These are phyloP conservation scores for Sporothrix phasma DNA, from an alignment of 2,329 filamentous ascomycete genomes.

Conservation along the genomic window DNA sequence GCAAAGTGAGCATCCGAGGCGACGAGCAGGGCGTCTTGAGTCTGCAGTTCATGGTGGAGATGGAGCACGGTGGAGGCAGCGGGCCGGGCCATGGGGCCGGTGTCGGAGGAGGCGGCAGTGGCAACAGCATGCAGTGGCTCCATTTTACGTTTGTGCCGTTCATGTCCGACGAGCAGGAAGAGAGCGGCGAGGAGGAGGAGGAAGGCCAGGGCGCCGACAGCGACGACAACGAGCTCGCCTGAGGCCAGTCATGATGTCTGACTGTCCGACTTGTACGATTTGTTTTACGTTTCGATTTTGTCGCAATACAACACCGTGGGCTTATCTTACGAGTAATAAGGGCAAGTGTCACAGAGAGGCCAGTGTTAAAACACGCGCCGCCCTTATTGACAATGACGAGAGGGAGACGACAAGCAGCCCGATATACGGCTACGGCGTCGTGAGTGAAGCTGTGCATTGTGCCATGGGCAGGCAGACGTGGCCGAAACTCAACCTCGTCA, in stretches of 20 bases:
- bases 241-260: neutral
- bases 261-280: neutral
- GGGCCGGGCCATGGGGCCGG: neutral
- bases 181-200: conserved; percentile 26
- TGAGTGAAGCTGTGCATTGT: neutral
- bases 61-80: conserved; percentile 38
- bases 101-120: conserved; percentile 20
- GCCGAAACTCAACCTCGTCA: neutral
- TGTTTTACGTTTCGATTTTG: neutral
- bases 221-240: neutral
- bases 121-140: conserved; percentile 59
- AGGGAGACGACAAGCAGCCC: too few species aligned
- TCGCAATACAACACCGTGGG: neutral
- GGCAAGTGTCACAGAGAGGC: neutral
- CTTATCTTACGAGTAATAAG: neutral
- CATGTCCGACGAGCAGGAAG: conserved; percentile 47
- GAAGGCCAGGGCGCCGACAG: neutral
- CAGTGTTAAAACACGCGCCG: neutral
- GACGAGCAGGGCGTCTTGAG: conserved; percentile 86
- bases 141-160: conserved; percentile 77
- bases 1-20: conserved; percentile 82
- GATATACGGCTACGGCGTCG: neutral
- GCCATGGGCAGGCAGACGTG: neutral
- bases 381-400: neutral
- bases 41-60: conserved; percentile 91